phyloP scores from a whole-genome alignment of 2,329 filamentous ascomycete genomes.

The Ophiosphaerella herpotricha region DNA sequence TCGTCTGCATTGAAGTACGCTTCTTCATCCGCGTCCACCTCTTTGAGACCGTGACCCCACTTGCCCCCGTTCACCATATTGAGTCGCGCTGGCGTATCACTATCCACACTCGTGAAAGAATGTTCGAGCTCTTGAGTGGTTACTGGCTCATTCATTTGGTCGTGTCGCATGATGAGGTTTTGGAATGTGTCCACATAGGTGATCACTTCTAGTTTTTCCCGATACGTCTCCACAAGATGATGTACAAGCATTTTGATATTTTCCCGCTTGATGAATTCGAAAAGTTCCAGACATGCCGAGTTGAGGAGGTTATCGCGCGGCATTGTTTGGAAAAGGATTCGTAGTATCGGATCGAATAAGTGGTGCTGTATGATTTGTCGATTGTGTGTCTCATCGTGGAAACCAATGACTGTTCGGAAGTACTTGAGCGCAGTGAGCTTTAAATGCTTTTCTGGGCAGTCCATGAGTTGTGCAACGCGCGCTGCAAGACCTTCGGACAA shows the following conservation, averaged over 20 bases:
- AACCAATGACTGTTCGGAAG: constrained; percentile 81
- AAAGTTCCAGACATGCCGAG: constrained; percentile 91
- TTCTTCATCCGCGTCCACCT: constrained; percentile 83
- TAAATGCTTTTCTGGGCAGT: constrained; percentile 85
- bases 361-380: constrained; percentile 81
- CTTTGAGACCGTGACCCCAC: constrained; percentile 74
- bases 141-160: constrained; percentile 69
- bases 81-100: constrained; percentile 49
- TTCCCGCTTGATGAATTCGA: constrained; percentile 77
- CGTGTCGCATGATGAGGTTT: constrained; percentile 74
- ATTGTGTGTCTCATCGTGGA: constrained; percentile 91
- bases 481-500: constrained; percentile 76
- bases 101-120: constrained; percentile 73
- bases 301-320: constrained; percentile 91
- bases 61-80: constrained; percentile 60
- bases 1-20: constrained; percentile 93
- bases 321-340: constrained; percentile 83
- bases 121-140: constrained; percentile 61
- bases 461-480: constrained; percentile 80
- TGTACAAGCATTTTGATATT: constrained; percentile 73
- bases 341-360: constrained; percentile 81
- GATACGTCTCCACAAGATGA: constrained; percentile 82
- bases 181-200: constrained; percentile 86
- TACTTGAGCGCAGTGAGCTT: constrained; percentile 92
- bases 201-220: constrained; percentile 74